Evolutionary conservation across 2,329 filamentous ascomycete genomes (phyloP), one percentile per base, ranked within the genome.

Genomic region (Orbilia brochopaga): DNA sequence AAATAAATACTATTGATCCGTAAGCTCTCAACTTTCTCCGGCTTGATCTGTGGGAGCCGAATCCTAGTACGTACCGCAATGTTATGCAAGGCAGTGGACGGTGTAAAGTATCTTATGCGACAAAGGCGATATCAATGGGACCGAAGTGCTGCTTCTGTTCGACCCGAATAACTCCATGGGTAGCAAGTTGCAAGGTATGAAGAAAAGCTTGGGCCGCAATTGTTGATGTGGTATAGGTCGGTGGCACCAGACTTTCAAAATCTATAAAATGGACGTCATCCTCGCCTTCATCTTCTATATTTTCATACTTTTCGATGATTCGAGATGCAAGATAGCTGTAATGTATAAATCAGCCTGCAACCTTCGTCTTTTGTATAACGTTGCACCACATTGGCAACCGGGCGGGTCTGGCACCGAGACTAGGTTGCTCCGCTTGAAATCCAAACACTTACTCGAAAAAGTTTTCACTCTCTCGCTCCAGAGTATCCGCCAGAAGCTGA

Each of bases 131-230:
- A 27, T 65, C 55, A 42, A 76, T 76, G 35, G 50, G 54, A 24
- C 69, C 67, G 35, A 62, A 74, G 1, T 30, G 23, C 6, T 73
- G 59, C 35, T 74, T 67, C 51, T 77, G 76, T 24, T 60, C 62
- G 19, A 77, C 62, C 46, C 48, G 60, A 30, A 77, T 40, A 21
- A 74, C 50, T 7, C 75, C 75, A 24, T 62, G 74, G n/a, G 73
- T 75, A 8, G 74, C 75, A 51, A 77, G 61, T 35, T 74, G 50
- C 15, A 77, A 69, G 11, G 72, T 69, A 59, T 77, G 75, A 15
- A 73, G 64, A 50, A 76, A 76, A 11, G 66, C 76, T 27, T 75
- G 74, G 5, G 76, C 75, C 4, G 75, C 76, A 15, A 76, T 70
- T 27, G 72, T 57, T 10, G 19, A 55, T 2, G 69, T 55, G 32